A percentile compares a stretch with the other conserved stretches of the same genome.
These are phyloP conservation scores for Diaporthe longicolla DNA, from an alignment of 2,329 filamentous ascomycete genomes.

Conservation along the genomic window DNA sequence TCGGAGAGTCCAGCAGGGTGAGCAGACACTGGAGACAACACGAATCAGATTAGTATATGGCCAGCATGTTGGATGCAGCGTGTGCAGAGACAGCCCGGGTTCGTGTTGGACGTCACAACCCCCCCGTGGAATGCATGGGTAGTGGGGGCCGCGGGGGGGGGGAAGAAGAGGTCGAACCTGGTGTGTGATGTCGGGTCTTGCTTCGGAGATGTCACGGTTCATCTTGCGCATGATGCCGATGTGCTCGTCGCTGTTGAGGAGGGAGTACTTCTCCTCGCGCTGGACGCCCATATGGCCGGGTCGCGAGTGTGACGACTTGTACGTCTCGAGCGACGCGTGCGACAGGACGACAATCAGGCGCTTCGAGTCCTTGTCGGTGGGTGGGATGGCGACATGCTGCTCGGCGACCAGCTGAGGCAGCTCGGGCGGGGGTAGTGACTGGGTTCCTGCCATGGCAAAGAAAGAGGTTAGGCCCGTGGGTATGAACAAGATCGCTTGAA, in stretches of 20 bases:
- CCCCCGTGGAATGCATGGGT: not conserved
- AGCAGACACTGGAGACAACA: slow-evolving; percentile 81
- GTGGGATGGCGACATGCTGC: slow-evolving; percentile 86
- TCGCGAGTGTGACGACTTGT: slow-evolving; percentile 87
- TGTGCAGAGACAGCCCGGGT: slow-evolving; percentile 40
- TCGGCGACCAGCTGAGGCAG: slow-evolving; percentile 94
- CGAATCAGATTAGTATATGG: slow-evolving; percentile 49
- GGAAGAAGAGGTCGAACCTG: slow-evolving; percentile 74
- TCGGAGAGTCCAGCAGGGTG: slow-evolving; percentile 95
- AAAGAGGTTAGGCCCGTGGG: slow-evolving; percentile 41
- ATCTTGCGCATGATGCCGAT: slow-evolving; percentile 99
- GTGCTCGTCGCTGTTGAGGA: slow-evolving; percentile 98
- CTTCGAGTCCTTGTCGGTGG: slow-evolving; percentile 90
- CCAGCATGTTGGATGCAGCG: slow-evolving; percentile 62
- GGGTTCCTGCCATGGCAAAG: slow-evolving; percentile 76
- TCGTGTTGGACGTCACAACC: slow-evolving; percentile 31
- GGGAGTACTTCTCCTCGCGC: slow-evolving; percentile 94
- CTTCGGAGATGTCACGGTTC: slow-evolving; percentile 98
- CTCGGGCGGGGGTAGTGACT: slow-evolving; percentile 92
- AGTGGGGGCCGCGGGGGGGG: slow-evolving; percentile 43
- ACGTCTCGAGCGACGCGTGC: slow-evolving; percentile 97
- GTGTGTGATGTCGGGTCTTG: slow-evolving; percentile 96
- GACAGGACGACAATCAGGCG: slow-evolving; percentile 95
- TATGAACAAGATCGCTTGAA: slow-evolving; percentile 36
- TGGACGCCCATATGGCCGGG: slow-evolving; percentile 73